Conservation (phyloP, 176 grass and related monocot genomes). For the Aegilops bicornis region DNA sequence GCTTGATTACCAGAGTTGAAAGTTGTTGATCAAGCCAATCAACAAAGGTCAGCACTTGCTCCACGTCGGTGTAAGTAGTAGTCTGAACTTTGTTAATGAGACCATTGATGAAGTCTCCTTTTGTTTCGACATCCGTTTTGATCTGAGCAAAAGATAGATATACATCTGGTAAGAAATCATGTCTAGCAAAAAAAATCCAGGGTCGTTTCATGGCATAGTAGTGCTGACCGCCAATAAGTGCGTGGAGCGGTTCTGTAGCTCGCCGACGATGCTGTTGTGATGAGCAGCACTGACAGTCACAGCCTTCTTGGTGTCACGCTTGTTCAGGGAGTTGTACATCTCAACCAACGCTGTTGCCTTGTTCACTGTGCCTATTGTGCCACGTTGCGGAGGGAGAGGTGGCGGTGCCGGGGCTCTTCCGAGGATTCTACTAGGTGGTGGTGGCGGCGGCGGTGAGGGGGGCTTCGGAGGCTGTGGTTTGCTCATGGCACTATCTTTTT, state of each 20-base stretch:
- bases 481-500: neutral
- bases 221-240: conserved; percentile 72
- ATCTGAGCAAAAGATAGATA: neutral
- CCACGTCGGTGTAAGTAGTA: conserved; percentile 47
- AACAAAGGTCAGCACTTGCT: conserved; percentile 55
- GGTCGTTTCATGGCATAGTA: neutral
- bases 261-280: conserved; percentile 64
- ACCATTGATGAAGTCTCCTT: conserved; percentile 71
- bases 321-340: conserved; percentile 76
- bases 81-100: conserved; percentile 70
- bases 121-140: conserved; percentile 65
- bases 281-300: conserved; percentile 29
- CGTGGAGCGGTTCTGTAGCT: conserved; percentile 86
- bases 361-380: conserved; percentile 39
- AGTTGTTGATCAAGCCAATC: conserved; percentile 62
- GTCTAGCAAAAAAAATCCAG: too few species aligned
- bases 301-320: conserved; percentile 50
- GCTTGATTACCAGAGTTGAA: conserved; percentile 44
- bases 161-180: neutral
- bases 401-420: conserved; percentile 34
- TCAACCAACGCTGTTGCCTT: conserved; percentile 70
- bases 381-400: conserved; percentile 27
- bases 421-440: conserved; percentile 17
- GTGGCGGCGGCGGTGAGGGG: conserved; percentile 41
- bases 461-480: conserved; percentile 19